Evolutionary conservation across 164 flowering plant species (phyloP).

Genomic region (Piper betle): DNA sequence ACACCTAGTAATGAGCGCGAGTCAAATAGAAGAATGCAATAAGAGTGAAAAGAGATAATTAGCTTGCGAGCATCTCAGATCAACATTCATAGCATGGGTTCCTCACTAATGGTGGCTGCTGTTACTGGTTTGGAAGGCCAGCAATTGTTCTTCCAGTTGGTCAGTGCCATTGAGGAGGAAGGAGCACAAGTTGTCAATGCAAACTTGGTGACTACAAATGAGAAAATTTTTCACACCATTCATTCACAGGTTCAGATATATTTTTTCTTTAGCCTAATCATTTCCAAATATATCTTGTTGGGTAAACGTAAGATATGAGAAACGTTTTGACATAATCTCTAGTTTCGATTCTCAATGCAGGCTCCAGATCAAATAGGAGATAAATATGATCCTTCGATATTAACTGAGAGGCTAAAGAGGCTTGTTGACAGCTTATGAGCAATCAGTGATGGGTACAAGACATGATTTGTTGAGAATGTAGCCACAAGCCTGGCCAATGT

Average conservation of each 20-base stretch:
- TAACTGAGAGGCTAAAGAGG: no score
- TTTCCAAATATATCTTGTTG: no score
- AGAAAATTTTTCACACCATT: slow-evolving; percentile 41
- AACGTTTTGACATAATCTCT: no score
- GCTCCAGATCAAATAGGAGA: no score
- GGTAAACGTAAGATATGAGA: no score
- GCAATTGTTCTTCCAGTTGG: slow-evolving; percentile 31
- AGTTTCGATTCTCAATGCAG: no score
- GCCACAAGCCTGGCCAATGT: no score
- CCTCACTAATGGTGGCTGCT: slow-evolving; percentile 31
- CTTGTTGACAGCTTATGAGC: no score
- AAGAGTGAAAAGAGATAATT: not conserved
- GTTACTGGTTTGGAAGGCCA: slow-evolving; percentile 32
- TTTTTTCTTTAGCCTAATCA: no score
- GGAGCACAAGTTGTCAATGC: slow-evolving; percentile 54
- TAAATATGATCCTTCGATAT: no score
- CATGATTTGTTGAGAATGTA: no score
- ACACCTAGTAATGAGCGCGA: slow-evolving; percentile 10
- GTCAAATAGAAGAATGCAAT: not conserved
- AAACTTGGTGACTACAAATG: slow-evolving; percentile 23
- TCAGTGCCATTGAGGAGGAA: slow-evolving; percentile 47
- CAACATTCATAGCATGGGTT: slow-evolving; percentile 31
- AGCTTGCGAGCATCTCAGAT: slow-evolving; percentile 17
- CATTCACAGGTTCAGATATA: slow-evolving; percentile 35
- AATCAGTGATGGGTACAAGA: no score